Conservation (phyloP, 768 basidiomycete genomes). For the Stropharia rugosoannulata region DNA sequence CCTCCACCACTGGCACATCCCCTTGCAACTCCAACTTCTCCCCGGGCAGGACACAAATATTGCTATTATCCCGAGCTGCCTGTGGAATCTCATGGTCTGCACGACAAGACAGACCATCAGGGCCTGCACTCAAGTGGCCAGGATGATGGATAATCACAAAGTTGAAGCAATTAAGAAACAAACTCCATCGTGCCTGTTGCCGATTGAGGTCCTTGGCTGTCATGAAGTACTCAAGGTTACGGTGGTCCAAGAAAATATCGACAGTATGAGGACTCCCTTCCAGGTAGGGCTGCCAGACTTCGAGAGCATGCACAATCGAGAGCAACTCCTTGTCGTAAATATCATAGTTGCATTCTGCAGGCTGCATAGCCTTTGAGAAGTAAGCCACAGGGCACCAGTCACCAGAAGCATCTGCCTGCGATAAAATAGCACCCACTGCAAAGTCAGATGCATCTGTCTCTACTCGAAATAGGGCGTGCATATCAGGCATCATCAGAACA, state of each 20-base stretch:
- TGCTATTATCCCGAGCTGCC: no score
- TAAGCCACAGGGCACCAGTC: not conserved
- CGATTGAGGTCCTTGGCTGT: conserved; percentile 33
- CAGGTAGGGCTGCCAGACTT: conserved; percentile 21
- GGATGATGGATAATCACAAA: no score
- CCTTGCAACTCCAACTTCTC: no score
- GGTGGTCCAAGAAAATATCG: conserved; percentile 31
- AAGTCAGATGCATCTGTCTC: not conserved
- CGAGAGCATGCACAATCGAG: conserved; percentile 36
- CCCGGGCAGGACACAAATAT: no score
- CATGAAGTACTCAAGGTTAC: conserved; percentile 40
- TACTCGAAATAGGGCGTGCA: not conserved
- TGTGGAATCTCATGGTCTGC: no score
- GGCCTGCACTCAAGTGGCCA: no score
- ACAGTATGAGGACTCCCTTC: conserved; percentile 18
- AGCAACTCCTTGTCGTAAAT: conserved; percentile 46
- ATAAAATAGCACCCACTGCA: not conserved
- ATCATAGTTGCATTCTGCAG: conserved; percentile 24
- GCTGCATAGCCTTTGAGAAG: not conserved
- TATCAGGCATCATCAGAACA: not conserved
- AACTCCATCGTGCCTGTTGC: conserved; percentile 39
- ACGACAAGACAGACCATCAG: no score
- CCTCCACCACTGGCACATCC: no score
- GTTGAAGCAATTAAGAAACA: no score
- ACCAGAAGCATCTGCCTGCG: not conserved